These are phyloP conservation scores for Alternaria hordeiaustralica DNA, from an alignment of 2,329 filamentous ascomycete genomes.

Conservation along the genomic window DNA sequence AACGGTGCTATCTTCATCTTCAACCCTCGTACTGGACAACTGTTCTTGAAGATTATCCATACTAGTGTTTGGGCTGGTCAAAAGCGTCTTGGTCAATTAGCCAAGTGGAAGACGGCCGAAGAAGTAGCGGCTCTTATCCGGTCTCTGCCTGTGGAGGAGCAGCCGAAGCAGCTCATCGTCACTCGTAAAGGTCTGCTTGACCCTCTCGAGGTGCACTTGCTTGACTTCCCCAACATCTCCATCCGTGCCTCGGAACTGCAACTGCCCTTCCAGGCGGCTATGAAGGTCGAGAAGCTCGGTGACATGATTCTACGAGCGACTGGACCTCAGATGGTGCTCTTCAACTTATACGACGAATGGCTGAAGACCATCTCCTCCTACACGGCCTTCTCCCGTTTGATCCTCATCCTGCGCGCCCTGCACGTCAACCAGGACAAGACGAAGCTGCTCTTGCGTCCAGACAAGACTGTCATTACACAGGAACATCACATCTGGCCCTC, in stretches of 20 bases:
- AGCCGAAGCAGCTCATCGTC: slow-evolving; percentile 98
- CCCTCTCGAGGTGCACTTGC: slow-evolving; percentile 93
- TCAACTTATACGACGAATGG: slow-evolving; percentile 99
- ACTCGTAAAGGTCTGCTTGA: slow-evolving; percentile 96
- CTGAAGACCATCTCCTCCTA: slow-evolving; percentile 98
- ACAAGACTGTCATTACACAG: slow-evolving; percentile 98
- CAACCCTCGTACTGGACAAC: slow-evolving; percentile 95
- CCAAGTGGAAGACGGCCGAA: slow-evolving; percentile 99
- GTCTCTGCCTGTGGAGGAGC: slow-evolving; percentile 94
- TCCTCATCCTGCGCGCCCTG: slow-evolving; percentile 90
- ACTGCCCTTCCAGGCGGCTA: slow-evolving; percentile 97
- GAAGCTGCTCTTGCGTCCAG: slow-evolving; percentile 89
- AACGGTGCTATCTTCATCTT: slow-evolving; percentile 99
- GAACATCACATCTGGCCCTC: slow-evolving; percentile 99
- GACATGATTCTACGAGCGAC: slow-evolving; percentile 99
- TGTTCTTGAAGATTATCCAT: slow-evolving; percentile 99
- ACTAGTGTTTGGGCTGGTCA: slow-evolving; percentile 99
- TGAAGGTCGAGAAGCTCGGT: slow-evolving; percentile 99
- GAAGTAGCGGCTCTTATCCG: slow-evolving; percentile 98
- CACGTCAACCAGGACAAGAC: slow-evolving; percentile 99
- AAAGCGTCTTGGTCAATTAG: slow-evolving; percentile 96
- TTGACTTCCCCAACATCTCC: slow-evolving; percentile 99
- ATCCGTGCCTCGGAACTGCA: slow-evolving; percentile 97
- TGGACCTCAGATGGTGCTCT: slow-evolving; percentile 99
- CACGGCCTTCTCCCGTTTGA: slow-evolving; percentile 94